These are phyloP conservation scores for Eucalyptus sideroxylon DNA, from an alignment of 345 rosid species.

Conservation along the genomic window DNA sequence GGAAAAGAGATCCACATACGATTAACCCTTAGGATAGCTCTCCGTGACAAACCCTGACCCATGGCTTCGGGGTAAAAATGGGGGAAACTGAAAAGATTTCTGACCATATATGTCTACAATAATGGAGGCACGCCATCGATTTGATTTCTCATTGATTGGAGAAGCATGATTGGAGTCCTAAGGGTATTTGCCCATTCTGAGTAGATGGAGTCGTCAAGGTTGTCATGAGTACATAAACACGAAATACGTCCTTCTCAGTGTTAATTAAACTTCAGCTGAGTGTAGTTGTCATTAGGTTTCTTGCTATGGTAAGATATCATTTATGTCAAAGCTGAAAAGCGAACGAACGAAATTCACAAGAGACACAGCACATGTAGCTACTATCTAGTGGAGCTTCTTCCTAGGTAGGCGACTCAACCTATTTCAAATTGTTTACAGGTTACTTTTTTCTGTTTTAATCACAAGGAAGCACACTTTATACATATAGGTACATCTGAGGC, in stretches of 20 bases:
- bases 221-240: neutral
- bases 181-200: neutral
- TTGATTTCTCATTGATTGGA: neutral
- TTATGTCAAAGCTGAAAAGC: neutral
- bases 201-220: neutral
- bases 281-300: neutral
- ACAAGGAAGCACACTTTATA: neutral
- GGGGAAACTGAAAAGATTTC: neutral
- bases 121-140: neutral
- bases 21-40: neutral
- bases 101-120: neutral
- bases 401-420: neutral
- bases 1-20: neutral
- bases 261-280: neutral
- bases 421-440: neutral
- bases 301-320: neutral
- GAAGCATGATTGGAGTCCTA: neutral
- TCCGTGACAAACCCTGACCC: neutral
- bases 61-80: neutral
- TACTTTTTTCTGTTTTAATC: neutral
- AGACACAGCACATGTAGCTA: neutral
- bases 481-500: neutral
- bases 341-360: neutral
- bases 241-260: neutral
- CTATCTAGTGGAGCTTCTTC: neutral